These are phyloP conservation scores for Penicillium corylophilum DNA, from an alignment of 2,329 filamentous ascomycete genomes.

Conservation along the genomic window DNA sequence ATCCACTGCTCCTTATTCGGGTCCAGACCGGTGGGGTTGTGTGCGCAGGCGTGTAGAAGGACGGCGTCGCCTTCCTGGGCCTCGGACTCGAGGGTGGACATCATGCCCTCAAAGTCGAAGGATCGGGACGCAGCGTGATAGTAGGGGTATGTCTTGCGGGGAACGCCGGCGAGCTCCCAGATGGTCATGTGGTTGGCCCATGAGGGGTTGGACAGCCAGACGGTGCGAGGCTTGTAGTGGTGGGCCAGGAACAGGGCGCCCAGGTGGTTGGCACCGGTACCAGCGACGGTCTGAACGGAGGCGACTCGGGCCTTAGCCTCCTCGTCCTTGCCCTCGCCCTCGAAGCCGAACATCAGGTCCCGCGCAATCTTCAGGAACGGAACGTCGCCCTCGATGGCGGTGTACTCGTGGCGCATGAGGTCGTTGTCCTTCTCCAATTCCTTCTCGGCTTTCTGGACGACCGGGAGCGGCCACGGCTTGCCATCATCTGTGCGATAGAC, in stretches of 20 bases:
- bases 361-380: slow-evolving; percentile 83
- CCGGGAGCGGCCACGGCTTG: slow-evolving; percentile 93
- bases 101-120: slow-evolving; percentile 57
- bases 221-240: slow-evolving; percentile 72
- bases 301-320: slow-evolving; percentile 51
- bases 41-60: slow-evolving; percentile 89
- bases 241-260: slow-evolving; percentile 86
- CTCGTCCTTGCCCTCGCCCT: slow-evolving; percentile 54
- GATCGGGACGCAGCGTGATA: slow-evolving; percentile 64
- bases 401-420: slow-evolving; percentile 93
- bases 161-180: slow-evolving; percentile 72
- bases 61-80: slow-evolving; percentile 80
- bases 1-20: slow-evolving; percentile 91
- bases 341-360: slow-evolving; percentile 70
- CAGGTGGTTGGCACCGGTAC: slow-evolving; percentile 89
- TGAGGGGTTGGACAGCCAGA: slow-evolving; percentile 91
- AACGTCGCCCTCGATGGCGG: slow-evolving; percentile 83
- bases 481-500: slow-evolving; percentile 89
- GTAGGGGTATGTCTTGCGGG: slow-evolving; percentile 83
- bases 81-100: slow-evolving; percentile 81
- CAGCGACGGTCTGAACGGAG: slow-evolving; percentile 90
- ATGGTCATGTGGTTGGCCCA: slow-evolving; percentile 99
- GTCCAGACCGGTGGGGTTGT: slow-evolving; percentile 97
- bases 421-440: slow-evolving; percentile 78
- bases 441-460: slow-evolving; percentile 78